These are phyloP conservation scores for Asterionellopsis glacialis DNA, from an alignment of 108 stramenopile species.

Conservation along the genomic window DNA sequence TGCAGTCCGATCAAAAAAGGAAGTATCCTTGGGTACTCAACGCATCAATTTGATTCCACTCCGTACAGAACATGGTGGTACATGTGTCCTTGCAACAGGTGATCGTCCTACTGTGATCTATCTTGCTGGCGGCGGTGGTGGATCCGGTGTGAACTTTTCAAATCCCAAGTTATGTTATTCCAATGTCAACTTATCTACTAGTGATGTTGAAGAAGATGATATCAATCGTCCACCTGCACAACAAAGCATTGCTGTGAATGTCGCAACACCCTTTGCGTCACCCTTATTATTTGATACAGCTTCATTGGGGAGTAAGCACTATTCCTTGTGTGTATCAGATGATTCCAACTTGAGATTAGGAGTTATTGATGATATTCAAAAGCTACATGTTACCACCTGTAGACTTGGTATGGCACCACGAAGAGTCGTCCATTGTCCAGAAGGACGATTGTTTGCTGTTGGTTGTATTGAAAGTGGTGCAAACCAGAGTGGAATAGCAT, in stretches of 20 bases:
- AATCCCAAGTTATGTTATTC: conserved; percentile 90
- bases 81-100: conserved; percentile 92
- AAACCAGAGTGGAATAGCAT: conserved; percentile 33
- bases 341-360: conserved; percentile 87
- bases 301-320: conserved; percentile 40
- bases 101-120: conserved; percentile 98
- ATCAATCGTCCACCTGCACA: conserved; percentile 38
- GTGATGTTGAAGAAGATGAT: conserved; percentile 51
- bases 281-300: conserved; percentile 54
- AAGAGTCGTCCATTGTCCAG: conserved; percentile 79
- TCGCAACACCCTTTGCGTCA: conserved; percentile 71
- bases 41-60: conserved; percentile 86
- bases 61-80: conserved; percentile 49
- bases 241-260: conserved; percentile 65
- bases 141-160: conserved; percentile 24
- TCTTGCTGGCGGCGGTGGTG: conserved; percentile 62
- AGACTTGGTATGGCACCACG: conserved; percentile 91
- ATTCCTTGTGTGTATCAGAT: conserved; percentile 91
- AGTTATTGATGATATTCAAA: conserved; percentile 96
- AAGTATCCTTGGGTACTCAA: conserved; percentile 91
- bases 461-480: conserved; percentile 76
- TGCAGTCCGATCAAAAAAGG: conserved; percentile 72
- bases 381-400: conserved; percentile 93
- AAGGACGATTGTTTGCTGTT: conserved; percentile 75
- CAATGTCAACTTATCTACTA: conserved; percentile 81